Percentiles rank a stretch among this genome's conserved stretches.
Evolutionary conservation across 2,329 filamentous ascomycete species (phyloP).

Genomic region (Huntiella abstrusa): DNA sequence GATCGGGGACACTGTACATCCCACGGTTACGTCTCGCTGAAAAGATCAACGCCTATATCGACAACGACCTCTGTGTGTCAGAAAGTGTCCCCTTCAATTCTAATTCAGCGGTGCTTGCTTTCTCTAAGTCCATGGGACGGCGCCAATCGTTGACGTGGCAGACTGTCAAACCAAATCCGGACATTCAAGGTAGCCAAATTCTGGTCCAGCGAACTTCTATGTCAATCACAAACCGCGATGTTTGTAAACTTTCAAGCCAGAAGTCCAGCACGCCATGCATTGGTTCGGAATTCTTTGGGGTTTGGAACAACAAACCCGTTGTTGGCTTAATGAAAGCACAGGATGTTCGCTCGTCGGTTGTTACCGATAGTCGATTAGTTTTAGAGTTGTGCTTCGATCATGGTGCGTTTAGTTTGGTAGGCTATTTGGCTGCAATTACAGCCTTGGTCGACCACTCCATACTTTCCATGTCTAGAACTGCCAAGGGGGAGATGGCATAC

Average conservation of each 20-base stretch:
- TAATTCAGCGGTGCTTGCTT: neutral
- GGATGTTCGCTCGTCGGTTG: neutral
- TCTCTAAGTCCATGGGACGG: neutral
- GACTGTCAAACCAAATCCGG: no score
- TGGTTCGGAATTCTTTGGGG: slow-evolving; percentile 7
- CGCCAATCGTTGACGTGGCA: neutral
- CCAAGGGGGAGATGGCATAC: no score
- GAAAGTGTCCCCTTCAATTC: neutral
- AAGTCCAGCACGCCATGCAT: neutral
- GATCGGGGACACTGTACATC: slow-evolving; percentile 21
- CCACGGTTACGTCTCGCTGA: slow-evolving; percentile 25
- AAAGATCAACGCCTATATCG: slow-evolving; percentile 26
- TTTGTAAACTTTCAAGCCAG: neutral
- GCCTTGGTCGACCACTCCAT: neutral
- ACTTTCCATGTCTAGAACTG: no score
- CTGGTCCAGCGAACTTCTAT: neutral
- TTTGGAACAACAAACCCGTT: neutral
- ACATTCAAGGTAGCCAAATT: neutral
- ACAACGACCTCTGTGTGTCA: slow-evolving; percentile 14
- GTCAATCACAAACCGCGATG: neutral
- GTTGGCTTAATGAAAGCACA: slow-evolving; percentile 6
- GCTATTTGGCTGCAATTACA: slow-evolving; percentile 6
- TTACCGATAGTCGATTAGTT: neutral
- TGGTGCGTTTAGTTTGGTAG: slow-evolving; percentile 6
- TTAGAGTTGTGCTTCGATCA: neutral